Conservation (phyloP, 164 flowering plant genomes). For the Echeveria elegans region DNA sequence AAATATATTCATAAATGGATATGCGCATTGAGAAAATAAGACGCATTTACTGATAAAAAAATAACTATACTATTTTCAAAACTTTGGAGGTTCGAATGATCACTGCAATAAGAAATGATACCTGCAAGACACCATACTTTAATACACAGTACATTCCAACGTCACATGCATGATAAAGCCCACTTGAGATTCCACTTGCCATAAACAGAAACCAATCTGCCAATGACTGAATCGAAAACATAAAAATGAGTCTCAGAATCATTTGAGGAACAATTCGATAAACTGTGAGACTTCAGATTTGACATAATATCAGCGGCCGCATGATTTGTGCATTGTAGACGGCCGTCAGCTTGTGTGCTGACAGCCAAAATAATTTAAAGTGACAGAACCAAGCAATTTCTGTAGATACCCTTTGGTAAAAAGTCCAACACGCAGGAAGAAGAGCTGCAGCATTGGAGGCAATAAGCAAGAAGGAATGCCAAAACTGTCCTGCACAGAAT, state of each 20-base stretch:
- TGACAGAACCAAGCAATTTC: too few relatives aligned
- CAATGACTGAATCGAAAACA: slow-evolving; percentile 43
- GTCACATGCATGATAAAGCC: slow-evolving; percentile 95
- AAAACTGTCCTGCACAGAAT: slow-evolving; percentile 55
- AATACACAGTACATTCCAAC: slow-evolving; percentile 87
- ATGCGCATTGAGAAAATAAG: too few relatives aligned
- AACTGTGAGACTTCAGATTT: too few relatives aligned
- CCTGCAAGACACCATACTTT: slow-evolving; percentile 70
- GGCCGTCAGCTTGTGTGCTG: too few relatives aligned
- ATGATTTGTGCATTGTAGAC: too few relatives aligned
- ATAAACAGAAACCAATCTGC: slow-evolving; percentile 89
- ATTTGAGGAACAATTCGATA: neutral
- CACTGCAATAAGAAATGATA: slow-evolving; percentile 9
- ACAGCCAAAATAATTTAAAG: too few relatives aligned
- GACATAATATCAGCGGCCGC: too few relatives aligned
- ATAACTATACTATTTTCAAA: too few relatives aligned
- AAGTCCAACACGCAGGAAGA: slow-evolving; percentile 85
- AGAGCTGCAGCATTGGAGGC: slow-evolving; percentile 93
- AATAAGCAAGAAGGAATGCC: slow-evolving; percentile 72
- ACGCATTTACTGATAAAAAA: neutral
- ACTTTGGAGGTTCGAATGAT: neutral
- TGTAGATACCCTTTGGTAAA: slow-evolving; percentile 57
- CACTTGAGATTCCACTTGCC: slow-evolving; percentile 88
- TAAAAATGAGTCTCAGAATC: neutral
- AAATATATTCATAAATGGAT: too few relatives aligned